Evolutionary conservation across 2,329 filamentous ascomycete genomes (phyloP), one percentile per base, ranked within the genome.

Genomic region (Dactylonectria macrodidyma): DNA sequence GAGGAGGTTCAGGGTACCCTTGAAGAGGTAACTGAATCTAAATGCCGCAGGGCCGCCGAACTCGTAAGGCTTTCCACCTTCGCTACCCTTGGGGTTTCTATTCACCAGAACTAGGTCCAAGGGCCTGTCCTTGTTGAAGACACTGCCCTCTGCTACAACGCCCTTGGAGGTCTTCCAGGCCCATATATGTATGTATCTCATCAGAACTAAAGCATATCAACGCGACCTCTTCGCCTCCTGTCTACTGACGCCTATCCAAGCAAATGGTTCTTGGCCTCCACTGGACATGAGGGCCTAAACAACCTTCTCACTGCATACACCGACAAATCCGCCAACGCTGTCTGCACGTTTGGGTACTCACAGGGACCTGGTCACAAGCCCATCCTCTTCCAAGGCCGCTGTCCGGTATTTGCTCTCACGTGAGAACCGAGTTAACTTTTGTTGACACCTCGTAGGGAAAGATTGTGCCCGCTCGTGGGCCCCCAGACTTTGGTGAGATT

Each of bases 101-200:
- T 57, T 51, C 30, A 36, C 44, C 47, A 54, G 54, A 58, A 68
- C 54, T 64, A 97, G 94, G 83, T 96, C 55, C 86, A 92, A 76
- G 95, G 95, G 1, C 95, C 97, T 3, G 96, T 98, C 9, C 86
- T 99, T 46, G 95, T 97, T 11, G 96, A 99, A 83, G 96, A 99
- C 81, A 99, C 96, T 16, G 95, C 95, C 73, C 87, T 99, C 56
- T 97, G 95, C 84, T 99, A 98, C 80, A 92, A 93, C 78, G 95
- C 95, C 22, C 88, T 98, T 68, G 90, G 93, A 66, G 95, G 95
- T n/a, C 87, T 99, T 34, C 96, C 96, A 2, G 96, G 96, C 1
- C 94, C 95, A 47, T 99, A 99, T 81, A 97, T 99, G 95, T 97
- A 86, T 74, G 89, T 83, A 47, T 34, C 19, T 30, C 51, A 12